Percentiles rank a stretch among this genome's conserved stretches.
Evolutionary conservation across 805 yeast genomes (phyloP).

Genomic region (Yarrowia hollandica): DNA sequence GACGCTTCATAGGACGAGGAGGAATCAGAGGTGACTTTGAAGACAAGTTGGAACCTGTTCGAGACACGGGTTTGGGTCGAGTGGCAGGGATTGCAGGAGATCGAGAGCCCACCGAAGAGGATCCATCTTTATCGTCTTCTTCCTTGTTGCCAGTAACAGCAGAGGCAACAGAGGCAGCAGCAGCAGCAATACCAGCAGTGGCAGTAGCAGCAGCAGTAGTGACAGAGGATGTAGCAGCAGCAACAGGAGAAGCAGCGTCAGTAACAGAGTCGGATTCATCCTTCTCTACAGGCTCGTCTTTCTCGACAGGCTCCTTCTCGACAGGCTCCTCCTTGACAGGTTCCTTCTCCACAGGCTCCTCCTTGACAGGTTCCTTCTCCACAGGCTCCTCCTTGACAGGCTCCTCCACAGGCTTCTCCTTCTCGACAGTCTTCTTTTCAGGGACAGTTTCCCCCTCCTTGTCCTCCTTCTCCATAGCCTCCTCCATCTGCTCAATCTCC

Average conservation of each 20-base stretch:
- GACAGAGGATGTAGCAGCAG: background rate
- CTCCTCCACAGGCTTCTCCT: background rate
- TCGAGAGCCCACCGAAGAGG: too few species aligned
- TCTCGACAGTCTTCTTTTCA: too few species aligned
- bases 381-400: background rate
- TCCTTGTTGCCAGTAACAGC: background rate
- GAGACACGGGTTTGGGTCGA: conserved; percentile 7
- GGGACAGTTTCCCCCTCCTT: too few species aligned
- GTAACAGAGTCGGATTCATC: too few species aligned
- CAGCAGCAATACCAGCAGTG: conserved; percentile 8
- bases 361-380: background rate
- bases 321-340: background rate
- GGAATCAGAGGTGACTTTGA: background rate
- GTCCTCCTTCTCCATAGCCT: too few species aligned
- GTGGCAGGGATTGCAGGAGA: background rate
- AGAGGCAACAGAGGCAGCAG: background rate
- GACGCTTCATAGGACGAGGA: conserved; percentile 11
- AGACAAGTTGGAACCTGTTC: background rate
- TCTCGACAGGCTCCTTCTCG: background rate
- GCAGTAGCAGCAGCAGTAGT: conserved; percentile 1
- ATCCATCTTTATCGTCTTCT: too few species aligned
- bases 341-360: background rate
- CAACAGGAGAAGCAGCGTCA: background rate
- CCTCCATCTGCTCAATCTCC: background rate
- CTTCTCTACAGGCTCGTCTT: background rate